These are phyloP conservation scores for Cladorrhinum samala DNA, from an alignment of 495 filamentous ascomycete species.

Conservation along the genomic window DNA sequence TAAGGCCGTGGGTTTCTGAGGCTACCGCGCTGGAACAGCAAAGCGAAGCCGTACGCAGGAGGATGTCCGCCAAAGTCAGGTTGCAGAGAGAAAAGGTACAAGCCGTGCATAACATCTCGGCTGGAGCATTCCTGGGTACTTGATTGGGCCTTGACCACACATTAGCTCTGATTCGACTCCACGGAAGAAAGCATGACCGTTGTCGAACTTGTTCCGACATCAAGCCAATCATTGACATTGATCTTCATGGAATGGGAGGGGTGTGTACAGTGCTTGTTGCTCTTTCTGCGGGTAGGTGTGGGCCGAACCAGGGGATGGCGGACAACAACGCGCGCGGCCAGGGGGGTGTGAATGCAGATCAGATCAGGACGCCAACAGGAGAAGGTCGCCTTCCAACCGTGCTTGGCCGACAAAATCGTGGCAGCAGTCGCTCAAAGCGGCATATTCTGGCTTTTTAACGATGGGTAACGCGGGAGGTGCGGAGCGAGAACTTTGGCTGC, in stretches of 20 bases:
- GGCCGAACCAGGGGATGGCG: conserved; percentile 1
- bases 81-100: conserved; percentile 20
- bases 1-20: conserved; percentile 8
- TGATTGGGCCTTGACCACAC: conserved; percentile 38
- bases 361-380: conserved; percentile 18
- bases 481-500: conserved; percentile 12
- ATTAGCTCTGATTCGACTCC: conserved; percentile 40
- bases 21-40: conserved; percentile 8
- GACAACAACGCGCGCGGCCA: conserved; percentile 9
- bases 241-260: conserved; percentile 21
- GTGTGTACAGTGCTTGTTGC: conserved; percentile 26
- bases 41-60: conserved; percentile 18
- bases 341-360: conserved; percentile 23
- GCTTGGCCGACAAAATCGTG: conserved; percentile 8
- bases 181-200: conserved; percentile 46
- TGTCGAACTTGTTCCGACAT: conserved; percentile 32
- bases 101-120: conserved; percentile 34
- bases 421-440: conserved; percentile 11
- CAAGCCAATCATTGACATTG: conserved; percentile 33
- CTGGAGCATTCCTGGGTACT: conserved; percentile 32
- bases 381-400: conserved; percentile 7
- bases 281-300: conserved; percentile 11
- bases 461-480: conserved; percentile 14
- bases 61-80: conserved; percentile 13
- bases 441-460: conserved; percentile 5